A percentile compares a stretch with the other conserved stretches of the same genome.
Conservation (phyloP, 805 yeast genomes). For the Pichia gijzeniarum region DNA sequence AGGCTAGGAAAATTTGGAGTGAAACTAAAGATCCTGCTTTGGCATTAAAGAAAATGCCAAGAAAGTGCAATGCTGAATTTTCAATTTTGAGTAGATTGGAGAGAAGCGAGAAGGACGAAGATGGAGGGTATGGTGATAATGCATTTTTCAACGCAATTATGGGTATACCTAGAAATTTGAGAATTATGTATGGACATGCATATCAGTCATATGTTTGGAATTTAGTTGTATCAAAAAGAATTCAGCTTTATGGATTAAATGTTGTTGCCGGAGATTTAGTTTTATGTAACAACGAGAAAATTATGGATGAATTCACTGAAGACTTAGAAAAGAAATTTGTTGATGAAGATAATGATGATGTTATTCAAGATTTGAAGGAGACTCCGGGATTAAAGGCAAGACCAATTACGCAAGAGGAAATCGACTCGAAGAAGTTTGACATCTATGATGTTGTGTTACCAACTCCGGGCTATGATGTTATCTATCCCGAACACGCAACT, state of each 20-base stretch:
- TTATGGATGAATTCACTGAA: conserved; percentile 8
- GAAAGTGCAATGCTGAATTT: conserved; percentile 78
- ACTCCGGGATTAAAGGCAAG: conserved; percentile 59
- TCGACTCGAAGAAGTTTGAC: conserved; percentile 47
- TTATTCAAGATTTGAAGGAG: conserved; percentile 65
- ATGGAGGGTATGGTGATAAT: conserved; percentile 39
- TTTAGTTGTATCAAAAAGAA: conserved; percentile 68
- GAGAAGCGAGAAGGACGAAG: conserved; percentile 41
- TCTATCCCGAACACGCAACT: conserved; percentile 66
- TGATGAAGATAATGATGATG: conserved; percentile 40
- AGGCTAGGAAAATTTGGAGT: conserved; percentile 79
- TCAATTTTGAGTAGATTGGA: conserved; percentile 59
- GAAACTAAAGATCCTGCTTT: conserved; percentile 57
- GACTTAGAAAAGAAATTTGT: conserved; percentile 8
- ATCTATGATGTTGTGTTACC: conserved; percentile 88
- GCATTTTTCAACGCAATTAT: conserved; percentile 75
- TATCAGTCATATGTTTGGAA: conserved; percentile 98
- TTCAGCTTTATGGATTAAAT: conserved; percentile 59
- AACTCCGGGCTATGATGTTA: conserved; percentile 93
- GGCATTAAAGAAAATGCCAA: conserved; percentile 77
- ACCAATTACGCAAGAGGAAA: conserved; percentile 69
- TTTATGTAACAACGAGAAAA: conserved; percentile 33
- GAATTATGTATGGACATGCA: conserved; percentile 96
- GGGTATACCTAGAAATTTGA: conserved; percentile 85
- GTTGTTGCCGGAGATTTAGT: conserved; percentile 83